Evolutionary conservation across 2,329 filamentous ascomycete species (phyloP).

Genomic region (Orbilia oligospora): DNA sequence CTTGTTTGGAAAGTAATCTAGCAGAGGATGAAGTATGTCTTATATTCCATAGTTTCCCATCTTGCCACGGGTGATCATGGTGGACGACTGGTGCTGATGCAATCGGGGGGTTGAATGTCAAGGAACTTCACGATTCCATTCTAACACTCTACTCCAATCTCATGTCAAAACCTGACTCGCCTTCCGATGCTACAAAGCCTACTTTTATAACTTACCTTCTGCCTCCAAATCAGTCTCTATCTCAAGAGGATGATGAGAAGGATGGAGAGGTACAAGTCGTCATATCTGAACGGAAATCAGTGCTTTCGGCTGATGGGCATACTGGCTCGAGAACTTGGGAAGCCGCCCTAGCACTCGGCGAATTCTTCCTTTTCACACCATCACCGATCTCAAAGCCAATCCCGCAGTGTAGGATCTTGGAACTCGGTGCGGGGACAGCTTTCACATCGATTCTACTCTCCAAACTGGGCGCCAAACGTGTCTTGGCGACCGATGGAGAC

Average conservation of each 20-base stretch:
- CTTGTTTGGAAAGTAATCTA: constrained; percentile 25
- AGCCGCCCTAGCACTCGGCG: constrained; percentile 80
- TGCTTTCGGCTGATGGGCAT: constrained; percentile 79
- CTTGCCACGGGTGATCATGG: background rate
- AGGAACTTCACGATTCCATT: constrained; percentile 62
- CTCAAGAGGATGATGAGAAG: constrained; percentile 6
- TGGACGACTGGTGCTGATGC: background rate
- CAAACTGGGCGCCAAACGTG: constrained; percentile 74
- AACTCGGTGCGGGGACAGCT: constrained; percentile 83
- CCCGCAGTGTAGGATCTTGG: constrained; percentile 71
- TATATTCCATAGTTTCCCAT: background rate
- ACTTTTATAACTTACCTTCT: constrained; percentile 63
- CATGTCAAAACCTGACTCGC: constrained; percentile 51
- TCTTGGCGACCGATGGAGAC: constrained; percentile 81
- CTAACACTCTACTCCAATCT: constrained; percentile 61
- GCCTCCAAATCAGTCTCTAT: constrained; percentile 34
- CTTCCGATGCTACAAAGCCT: constrained; percentile 41
- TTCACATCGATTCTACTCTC: constrained; percentile 81
- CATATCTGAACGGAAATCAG: constrained; percentile 72
- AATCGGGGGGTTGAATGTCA: background rate
- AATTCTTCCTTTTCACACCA: constrained; percentile 73
- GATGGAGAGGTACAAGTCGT: constrained; percentile 72
- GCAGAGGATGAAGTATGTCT: constrained; percentile 46
- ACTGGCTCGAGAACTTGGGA: constrained; percentile 87
- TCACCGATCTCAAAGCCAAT: constrained; percentile 46